phyloP scores from a whole-genome alignment of 176 grass and related monocot species.

The Avena eriantha region DNA sequence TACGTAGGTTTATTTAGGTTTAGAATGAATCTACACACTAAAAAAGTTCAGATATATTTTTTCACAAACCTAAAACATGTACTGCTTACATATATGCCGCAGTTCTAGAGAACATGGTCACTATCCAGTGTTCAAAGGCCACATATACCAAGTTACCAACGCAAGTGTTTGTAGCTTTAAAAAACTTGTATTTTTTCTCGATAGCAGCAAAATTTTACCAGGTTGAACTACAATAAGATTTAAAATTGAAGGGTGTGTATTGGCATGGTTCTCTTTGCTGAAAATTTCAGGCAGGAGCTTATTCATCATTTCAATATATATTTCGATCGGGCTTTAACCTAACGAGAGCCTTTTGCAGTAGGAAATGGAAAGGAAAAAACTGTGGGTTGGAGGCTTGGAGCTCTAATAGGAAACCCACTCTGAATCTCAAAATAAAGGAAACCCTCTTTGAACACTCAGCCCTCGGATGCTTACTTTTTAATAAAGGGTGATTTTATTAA shows the following conservation, averaged over 20 bases:
- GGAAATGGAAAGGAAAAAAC: too few species aligned
- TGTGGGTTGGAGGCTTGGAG: too few species aligned
- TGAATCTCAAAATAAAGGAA: too few species aligned
- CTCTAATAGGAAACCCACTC: too few species aligned
- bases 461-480: too few species aligned
- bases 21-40: too few species aligned
- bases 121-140: not conserved
- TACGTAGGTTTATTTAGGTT: too few species aligned
- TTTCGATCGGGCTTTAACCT: not conserved
- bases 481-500: too few species aligned
- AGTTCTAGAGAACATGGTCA: not conserved
- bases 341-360: too few species aligned
- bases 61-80: not conserved
- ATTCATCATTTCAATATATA: not conserved
- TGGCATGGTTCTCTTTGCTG: not conserved
- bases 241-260: not conserved
- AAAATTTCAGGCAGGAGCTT: not conserved
- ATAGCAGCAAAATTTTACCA: not conserved
- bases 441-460: too few species aligned
- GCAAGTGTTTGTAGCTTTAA: not conserved
- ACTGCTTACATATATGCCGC: not conserved
- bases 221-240: not conserved
- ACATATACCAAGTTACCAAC: not conserved
- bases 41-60: too few species aligned
- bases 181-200: not conserved